Base-by-base conservation (phyloP, 768 basidiomycete genomes). In the Lyophyllum atratum region DNA sequence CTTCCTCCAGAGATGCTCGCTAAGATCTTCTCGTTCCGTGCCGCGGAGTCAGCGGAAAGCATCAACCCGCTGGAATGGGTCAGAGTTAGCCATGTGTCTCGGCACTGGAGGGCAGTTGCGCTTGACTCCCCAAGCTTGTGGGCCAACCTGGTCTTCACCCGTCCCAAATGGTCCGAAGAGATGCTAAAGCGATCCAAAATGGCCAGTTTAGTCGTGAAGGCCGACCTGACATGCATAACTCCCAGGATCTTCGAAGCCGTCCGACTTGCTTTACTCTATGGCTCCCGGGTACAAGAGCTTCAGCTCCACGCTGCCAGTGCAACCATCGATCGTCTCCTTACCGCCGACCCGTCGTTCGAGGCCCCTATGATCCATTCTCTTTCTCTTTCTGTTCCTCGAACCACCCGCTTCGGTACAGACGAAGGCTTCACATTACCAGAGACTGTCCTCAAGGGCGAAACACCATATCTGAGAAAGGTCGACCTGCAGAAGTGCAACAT, bases 111-210 rank as follows among this genome's bases (percentile, higher is more conserved):
- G 24, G 59, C 72, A 0, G 72, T 80, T 4, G 78, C 79, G 5
- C 55, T 82, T 14, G 70, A 62, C 44, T 75, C 70, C 52, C 73
- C 79, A 1, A 61, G 52, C 12, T 70, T 82, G 37, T 83, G 81
- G 80, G 70, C 71, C 17, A 64, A 63, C 44, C 66, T 74, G 22
- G 62, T 71, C 2, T 73, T 78, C 37, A 62, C 59, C 10, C 70
- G 68, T 24, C 70, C 67, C 9, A 60, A 58, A 28, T 78, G 76
- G 74, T 72, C 71, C 17, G 68, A 74, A 52, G 78, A 77, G 61
- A 76, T 82, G 70, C 57, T 83, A 24, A 65, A 62, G 33, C 72
- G 80, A 21, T 83, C 81, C 3, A 80, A 78, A 60, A 73, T 66
- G 65, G 73, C 72, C 15, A 68, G 72, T 29, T 65, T 76, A 22